Percentiles rank a stretch among this genome's conserved stretches.
phyloP scores from a whole-genome alignment of 2,329 filamentous ascomycete species.

The Aureobasidium sp. region DNA sequence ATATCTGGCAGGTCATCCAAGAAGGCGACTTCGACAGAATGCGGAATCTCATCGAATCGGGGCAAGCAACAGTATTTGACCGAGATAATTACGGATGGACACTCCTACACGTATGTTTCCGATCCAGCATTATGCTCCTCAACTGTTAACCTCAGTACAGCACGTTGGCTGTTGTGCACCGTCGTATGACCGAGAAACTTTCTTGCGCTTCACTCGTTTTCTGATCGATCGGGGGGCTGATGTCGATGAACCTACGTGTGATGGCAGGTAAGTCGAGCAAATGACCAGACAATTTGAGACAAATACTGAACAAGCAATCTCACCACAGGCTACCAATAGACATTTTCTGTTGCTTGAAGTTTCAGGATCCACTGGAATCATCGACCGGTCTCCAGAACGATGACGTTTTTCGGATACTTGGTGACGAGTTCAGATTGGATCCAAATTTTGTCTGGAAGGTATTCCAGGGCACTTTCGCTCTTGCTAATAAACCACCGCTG shows the following conservation, averaged over 20 bases:
- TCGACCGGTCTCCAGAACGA: not conserved
- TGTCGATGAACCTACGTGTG: not conserved
- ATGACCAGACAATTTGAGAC: not conserved
- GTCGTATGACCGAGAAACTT: not conserved
- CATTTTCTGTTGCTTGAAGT: no score
- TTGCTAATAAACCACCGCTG: not conserved
- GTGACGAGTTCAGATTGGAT: not conserved
- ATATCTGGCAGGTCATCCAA: not conserved
- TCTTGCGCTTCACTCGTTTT: not conserved
- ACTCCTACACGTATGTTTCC: not conserved
- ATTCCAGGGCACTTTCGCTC: no score
- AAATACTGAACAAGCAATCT: not conserved
- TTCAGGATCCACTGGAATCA: no score
- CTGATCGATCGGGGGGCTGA: not conserved
- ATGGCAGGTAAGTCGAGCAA: not conserved
- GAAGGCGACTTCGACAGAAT: not conserved
- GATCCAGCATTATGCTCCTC: not conserved
- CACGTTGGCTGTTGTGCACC: not conserved
- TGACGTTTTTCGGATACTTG: not conserved
- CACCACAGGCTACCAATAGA: not conserved
- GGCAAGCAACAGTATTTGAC: not conserved
- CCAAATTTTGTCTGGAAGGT: not conserved
- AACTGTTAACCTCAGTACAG: not conserved
- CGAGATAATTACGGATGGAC: not conserved
- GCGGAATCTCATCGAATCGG: not conserved